These are phyloP conservation scores for Lasiosphaeria hispida DNA, from an alignment of 495 filamentous ascomycete species.

Conservation along the genomic window DNA sequence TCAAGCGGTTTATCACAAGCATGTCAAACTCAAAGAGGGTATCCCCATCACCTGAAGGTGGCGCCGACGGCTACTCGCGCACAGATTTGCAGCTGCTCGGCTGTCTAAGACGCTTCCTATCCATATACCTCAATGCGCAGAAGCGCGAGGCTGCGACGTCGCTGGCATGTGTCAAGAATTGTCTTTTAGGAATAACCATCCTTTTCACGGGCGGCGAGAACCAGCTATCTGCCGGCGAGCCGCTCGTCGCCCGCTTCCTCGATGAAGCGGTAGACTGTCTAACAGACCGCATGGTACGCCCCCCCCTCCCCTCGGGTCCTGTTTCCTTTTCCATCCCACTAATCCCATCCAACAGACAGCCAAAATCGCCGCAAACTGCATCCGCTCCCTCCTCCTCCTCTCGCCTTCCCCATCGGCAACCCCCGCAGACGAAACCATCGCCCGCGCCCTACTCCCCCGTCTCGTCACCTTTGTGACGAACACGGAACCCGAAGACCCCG, in stretches of 20 bases:
- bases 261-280: constrained; percentile 82
- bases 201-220: constrained; percentile 78
- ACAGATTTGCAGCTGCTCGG: constrained; percentile 58
- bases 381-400: constrained; percentile 72
- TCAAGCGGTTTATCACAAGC: constrained; percentile 82
- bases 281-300: constrained; percentile 63
- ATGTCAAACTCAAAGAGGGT: constrained; percentile 52
- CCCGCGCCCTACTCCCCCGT: constrained; percentile 70
- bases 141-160: constrained; percentile 77
- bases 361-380: constrained; percentile 84
- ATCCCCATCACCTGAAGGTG: constrained; percentile 14
- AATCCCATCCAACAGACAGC: constrained; percentile 54
- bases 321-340: background rate
- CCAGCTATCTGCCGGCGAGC: constrained; percentile 68
- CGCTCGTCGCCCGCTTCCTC: constrained; percentile 64
- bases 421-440: constrained; percentile 67
- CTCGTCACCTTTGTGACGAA: constrained; percentile 72
- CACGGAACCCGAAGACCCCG: constrained; percentile 67
- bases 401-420: constrained; percentile 42
- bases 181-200: constrained; percentile 81
- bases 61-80: constrained; percentile 33
- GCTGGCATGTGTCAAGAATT: constrained; percentile 88
- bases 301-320: background rate
- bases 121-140: constrained; percentile 78
- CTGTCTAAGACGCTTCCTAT: constrained; percentile 73